Percentiles rank a stretch among this genome's conserved stretches.
Evolutionary conservation across 202 grass and related monocot species (phyloP).

Genomic region (Saccharum hybrid): DNA sequence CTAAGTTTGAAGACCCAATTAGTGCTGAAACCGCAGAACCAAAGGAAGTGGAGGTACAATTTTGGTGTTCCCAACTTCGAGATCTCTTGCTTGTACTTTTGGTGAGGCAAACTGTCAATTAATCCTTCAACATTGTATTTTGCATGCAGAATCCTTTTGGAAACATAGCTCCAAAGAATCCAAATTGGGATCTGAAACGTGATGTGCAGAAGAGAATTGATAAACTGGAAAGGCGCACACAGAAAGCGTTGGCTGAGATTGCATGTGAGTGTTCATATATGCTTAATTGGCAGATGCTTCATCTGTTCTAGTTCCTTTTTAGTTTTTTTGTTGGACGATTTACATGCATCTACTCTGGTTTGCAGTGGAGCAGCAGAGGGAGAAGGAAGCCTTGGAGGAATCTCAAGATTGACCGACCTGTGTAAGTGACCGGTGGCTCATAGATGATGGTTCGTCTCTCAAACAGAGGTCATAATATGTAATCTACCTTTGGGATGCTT

Average conservation of each 20-base stretch:
- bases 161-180: slow-evolving; percentile 95
- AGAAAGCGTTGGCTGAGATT: slow-evolving; percentile 83
- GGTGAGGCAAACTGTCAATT: neutral
- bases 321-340: no score
- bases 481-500: neutral
- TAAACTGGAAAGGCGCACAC: slow-evolving; percentile 91
- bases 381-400: slow-evolving; percentile 60
- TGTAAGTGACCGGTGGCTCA: neutral
- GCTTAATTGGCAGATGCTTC: slow-evolving; percentile 18
- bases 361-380: slow-evolving; percentile 82
- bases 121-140: neutral
- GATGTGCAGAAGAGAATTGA: slow-evolving; percentile 86
- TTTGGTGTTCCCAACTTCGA: slow-evolving; percentile 13
- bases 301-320: neutral
- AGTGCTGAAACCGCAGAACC: slow-evolving; percentile 55
- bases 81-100: neutral
- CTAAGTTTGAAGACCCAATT: slow-evolving; percentile 91
- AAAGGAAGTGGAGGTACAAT: slow-evolving; percentile 67
- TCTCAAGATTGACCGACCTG: slow-evolving; percentile 44
- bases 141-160: slow-evolving; percentile 71
- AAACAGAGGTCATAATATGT: neutral
- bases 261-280: slow-evolving; percentile 55
- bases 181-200: slow-evolving; percentile 90
- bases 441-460: neutral
- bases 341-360: neutral